phyloP scores from a whole-genome alignment of 2,329 filamentous ascomycete species.

The Botryotinia narcissicola region DNA sequence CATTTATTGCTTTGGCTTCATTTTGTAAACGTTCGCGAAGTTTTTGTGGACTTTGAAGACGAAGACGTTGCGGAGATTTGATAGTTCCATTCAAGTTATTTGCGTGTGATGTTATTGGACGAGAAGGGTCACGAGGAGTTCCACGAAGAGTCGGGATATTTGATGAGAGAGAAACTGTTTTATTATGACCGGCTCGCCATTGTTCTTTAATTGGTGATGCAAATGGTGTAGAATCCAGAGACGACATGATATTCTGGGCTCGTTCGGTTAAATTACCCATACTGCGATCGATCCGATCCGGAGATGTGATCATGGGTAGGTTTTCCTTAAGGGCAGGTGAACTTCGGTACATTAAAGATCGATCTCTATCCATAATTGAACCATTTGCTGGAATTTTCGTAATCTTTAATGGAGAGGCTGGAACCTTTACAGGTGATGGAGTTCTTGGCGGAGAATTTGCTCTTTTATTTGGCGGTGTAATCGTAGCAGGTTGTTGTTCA shows the following conservation, averaged over 20 bases:
- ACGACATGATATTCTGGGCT: conserved; percentile 36
- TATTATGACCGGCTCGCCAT: conserved; percentile 34
- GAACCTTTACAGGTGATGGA: conserved; percentile 31
- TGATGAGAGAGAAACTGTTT: conserved; percentile 34
- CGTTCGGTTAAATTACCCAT: conserved; percentile 35
- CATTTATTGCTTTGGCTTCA: conserved; percentile 72
- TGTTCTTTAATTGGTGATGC: conserved; percentile 29
- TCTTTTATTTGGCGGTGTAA: conserved; percentile 22
- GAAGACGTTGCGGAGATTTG: conserved; percentile 48
- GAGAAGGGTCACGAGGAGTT: conserved; percentile 30
- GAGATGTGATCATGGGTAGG: conserved; percentile 23
- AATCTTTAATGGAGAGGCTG: conserved; percentile 20
- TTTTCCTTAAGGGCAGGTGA: conserved; percentile 36
- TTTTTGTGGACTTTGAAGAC: conserved; percentile 70
- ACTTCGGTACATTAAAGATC: conserved; percentile 29
- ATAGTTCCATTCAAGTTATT: neutral
- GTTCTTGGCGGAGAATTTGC: conserved; percentile 35
- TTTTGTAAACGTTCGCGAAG: conserved; percentile 80
- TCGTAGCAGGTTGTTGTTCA: neutral
- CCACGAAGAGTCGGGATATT: conserved; percentile 36
- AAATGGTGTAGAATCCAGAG: conserved; percentile 28
- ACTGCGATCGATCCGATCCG: conserved; percentile 14
- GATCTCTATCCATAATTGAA: conserved; percentile 32
- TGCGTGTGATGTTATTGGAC: conserved; percentile 27
- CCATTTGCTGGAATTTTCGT: conserved; percentile 35